Evolutionary conservation across 2,329 filamentous ascomycete species (phyloP), one percentile per base, ranked within the genome.

Genomic region (Penicillium corylophilum): DNA sequence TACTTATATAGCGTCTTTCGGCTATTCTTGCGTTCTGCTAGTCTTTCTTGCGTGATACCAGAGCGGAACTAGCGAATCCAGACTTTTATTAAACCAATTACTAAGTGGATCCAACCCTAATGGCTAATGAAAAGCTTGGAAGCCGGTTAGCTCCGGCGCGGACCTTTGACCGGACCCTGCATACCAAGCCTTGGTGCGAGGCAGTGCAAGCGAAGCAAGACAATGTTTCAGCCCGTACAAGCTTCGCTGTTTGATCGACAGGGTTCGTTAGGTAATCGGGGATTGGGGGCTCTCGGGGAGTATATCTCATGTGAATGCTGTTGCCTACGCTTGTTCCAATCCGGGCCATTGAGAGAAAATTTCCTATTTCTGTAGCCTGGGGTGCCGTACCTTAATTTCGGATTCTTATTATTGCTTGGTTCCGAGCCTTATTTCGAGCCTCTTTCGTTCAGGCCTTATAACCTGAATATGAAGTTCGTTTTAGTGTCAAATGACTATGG

Each of bases 401-500:
- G 16, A 12, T 20, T 38, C 35, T 13, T 20, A 20, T 20, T 38
- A 5, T 22, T 38, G 35, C 35, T 38, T 38, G 18, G 26, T 28
- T 8, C 8, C 26, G 26, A 28, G 26, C 26, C 26, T 28, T 28
- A 28, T 20, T 5, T 10, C 9, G 20, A 45, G 47, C 48, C 44
- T 50, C 35, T 13, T 15, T 13, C 23, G 10, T 23, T 44, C 36
- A 33, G n/a, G 36, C 44, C 35, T 28, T 28, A 8, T 28, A 10
- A 8, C 8, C 24, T 22, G 35, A 35, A 53, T 39, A 61, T 60
- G 53, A 46, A 23, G 50, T 43, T 41, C 20, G 39, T 24, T 38
- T 40, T 15, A 24, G 40, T 42, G 44, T 23, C 43, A n/a, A n/a
- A 46, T 60, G 56, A 62, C 51, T 39, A 69, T 71, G 68, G 66